A percentile compares a stretch with the other conserved stretches of the same genome.
Conservation (phyloP, 306 rosid species). For the Inga laurina region DNA sequence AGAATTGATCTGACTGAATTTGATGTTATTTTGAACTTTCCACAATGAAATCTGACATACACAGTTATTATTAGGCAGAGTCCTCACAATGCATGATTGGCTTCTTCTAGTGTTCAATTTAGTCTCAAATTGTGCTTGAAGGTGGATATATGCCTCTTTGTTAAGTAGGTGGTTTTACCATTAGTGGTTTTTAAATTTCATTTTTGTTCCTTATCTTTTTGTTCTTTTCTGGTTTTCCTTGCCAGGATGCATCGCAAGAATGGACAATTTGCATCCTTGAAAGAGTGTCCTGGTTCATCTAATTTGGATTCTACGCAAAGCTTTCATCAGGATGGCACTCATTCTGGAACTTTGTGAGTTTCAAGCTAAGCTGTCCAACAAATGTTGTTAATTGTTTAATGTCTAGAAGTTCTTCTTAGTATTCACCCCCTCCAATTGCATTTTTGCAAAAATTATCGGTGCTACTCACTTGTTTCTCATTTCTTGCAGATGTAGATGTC, state of each 20-base stretch:
- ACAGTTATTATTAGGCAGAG: slow-evolving; percentile 23
- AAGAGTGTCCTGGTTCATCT: slow-evolving; percentile 70
- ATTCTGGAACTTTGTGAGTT: slow-evolving; percentile 81
- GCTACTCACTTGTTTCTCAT: slow-evolving; percentile 18
- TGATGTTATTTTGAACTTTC: slow-evolving; percentile 12
- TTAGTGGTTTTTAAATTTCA: background rate
- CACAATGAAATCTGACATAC: slow-evolving; percentile 14
- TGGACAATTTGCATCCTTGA: slow-evolving; percentile 86
- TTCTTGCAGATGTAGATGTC: slow-evolving; percentile 75
- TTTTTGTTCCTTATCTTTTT: slow-evolving; percentile 19
- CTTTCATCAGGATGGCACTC: slow-evolving; percentile 64
- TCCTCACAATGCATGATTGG: background rate
- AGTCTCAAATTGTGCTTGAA: background rate
- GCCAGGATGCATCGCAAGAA: slow-evolving; percentile 90
- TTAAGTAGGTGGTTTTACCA: background rate
- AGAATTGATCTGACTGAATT: slow-evolving; percentile 19
- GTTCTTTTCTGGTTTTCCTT: slow-evolving; percentile 27
- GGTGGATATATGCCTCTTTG: background rate
- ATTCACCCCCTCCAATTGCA: background rate
- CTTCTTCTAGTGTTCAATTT: background rate
- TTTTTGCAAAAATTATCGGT: background rate
- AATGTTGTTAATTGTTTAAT: background rate
- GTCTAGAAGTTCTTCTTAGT: slow-evolving; percentile 15
- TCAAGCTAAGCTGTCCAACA: slow-evolving; percentile 24
- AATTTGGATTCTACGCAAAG: slow-evolving; percentile 57